Evolutionary conservation across 768 basidiomycete genomes (phyloP).

Genomic region (Cantharellus cinnabarinus): DNA sequence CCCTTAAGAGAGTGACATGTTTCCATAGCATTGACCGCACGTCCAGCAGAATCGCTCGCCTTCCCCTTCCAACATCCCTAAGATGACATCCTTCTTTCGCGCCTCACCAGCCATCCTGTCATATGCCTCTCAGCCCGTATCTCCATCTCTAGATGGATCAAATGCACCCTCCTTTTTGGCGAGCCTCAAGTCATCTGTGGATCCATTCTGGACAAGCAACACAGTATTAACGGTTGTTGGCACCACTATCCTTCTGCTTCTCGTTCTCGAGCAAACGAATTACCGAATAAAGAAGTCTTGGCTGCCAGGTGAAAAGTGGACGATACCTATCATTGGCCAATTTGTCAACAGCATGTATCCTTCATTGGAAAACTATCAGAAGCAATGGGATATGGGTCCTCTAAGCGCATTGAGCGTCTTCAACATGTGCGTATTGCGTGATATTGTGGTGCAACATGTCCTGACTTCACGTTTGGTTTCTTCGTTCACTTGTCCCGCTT

Average conservation of each 20-base stretch:
- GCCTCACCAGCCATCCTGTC: background rate
- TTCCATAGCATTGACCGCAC: too few species aligned
- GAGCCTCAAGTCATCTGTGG: background rate
- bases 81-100: background rate
- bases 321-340: slow-evolving; percentile 93
- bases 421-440: slow-evolving; percentile 53
- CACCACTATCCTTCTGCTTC: slow-evolving; percentile 49
- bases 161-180: background rate
- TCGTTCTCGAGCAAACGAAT: slow-evolving; percentile 69
- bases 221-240: too few species aligned
- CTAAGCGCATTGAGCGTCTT: slow-evolving; percentile 86
- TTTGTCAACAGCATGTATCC: slow-evolving; percentile 85
- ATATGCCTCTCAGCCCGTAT: background rate
- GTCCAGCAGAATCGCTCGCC: too few species aligned
- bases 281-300: slow-evolving; percentile 79
- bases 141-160: background rate
- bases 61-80: background rate
- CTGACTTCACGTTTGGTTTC: background rate
- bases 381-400: slow-evolving; percentile 78
- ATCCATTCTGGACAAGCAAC: too few species aligned
- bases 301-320: slow-evolving; percentile 78
- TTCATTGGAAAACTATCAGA: slow-evolving; percentile 77
- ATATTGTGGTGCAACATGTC: background rate
- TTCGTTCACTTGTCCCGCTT: background rate
- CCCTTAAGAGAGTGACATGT: too few species aligned